Evolutionary conservation across 768 basidiomycete genomes (phyloP), one percentile per base, ranked within the genome.

Genomic region (Asterophora lycoperdoides): DNA sequence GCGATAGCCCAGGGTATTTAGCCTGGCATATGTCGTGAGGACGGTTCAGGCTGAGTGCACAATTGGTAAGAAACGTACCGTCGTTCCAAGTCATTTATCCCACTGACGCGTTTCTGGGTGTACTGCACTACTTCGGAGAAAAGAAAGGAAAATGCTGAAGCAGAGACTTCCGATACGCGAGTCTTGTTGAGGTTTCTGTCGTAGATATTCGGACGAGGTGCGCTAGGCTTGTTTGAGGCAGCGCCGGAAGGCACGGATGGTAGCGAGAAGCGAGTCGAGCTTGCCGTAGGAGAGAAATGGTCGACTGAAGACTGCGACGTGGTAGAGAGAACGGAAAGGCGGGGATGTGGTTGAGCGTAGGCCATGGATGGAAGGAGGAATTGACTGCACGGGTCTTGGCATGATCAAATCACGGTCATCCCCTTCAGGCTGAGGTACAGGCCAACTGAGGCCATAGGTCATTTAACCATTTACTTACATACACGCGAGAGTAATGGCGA

Each of bases 81-180:
- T 58, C 88, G 80, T 68, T 99, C 96, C 53, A 99, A 76, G 67
- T 98, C 96, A 64, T 90, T 88, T 54, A 99, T 93, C 6, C 94
- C 95, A 58, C 80, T 82, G 44, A 97, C 95, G 44, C 93, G 81
- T 61, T 91, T 93, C 70, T 98, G 96, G 1, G 92, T 95, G 68
- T 98, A 98, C 65, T 93, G 87, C 1, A 99, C 86, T 10, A 93
- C 75, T 69, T 98, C 94, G 4, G 89, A 88, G 68, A 97, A 93
- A 49, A 98, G 75, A 63, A 96, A 98, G 0, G 87, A 77, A 63
- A 91, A 93, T 1, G 93, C 87, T 2, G 85, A 77, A 4, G 83
- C 74, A 13, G 89, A 87, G 44, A 95, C 90, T 63, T 98, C 95
- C 19, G 84, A 69, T 10, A 81, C 76, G 36, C 89, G 82, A 2